Evolutionary conservation across 1,284 basidiomycete species (phyloP).

Genomic region (Pseudozyma hubeiensis): DNA sequence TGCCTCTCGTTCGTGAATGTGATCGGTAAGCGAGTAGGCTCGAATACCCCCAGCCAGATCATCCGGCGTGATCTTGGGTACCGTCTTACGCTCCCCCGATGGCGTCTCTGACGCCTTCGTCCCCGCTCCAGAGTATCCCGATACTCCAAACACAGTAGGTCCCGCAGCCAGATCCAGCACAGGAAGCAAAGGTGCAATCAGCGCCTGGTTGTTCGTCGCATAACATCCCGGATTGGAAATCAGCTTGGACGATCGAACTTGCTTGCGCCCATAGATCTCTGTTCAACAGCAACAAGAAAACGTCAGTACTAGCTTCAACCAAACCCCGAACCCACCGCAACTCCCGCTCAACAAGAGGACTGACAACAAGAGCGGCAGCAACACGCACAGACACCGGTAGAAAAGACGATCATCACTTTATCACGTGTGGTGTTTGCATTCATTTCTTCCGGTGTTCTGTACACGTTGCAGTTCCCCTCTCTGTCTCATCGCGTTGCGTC

Average conservation of each 20-base stretch:
- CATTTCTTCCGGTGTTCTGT: slow-evolving; percentile 1
- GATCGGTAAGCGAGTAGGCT: slow-evolving; percentile 92
- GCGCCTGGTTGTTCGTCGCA: slow-evolving; percentile 90
- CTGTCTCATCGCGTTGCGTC: background rate
- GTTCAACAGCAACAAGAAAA: slow-evolving; percentile 16
- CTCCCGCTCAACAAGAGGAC: background rate
- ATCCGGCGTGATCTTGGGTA: slow-evolving; percentile 84
- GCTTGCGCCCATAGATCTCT: slow-evolving; percentile 89
- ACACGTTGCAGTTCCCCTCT: background rate
- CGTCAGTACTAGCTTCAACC: background rate
- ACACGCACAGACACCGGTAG: slow-evolving; percentile 8
- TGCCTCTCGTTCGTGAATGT: slow-evolving; percentile 98
- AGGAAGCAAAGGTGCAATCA: slow-evolving; percentile 90
- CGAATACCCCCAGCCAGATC: slow-evolving; percentile 81
- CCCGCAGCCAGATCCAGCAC: slow-evolving; percentile 23
- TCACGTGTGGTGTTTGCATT: background rate
- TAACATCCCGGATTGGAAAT: slow-evolving; percentile 99
- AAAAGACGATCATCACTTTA: background rate
- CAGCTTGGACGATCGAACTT: slow-evolving; percentile 79
- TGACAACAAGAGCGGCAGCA: background rate
- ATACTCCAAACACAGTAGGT: slow-evolving; percentile 86
- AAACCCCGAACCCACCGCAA: too few relatives aligned
- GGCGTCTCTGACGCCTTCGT: slow-evolving; percentile 74
- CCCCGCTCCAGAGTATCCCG: slow-evolving; percentile 94
- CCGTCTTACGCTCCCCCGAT: slow-evolving; percentile 70